phyloP scores from a whole-genome alignment of 495 filamentous ascomycete species.

The Xylaria intraflava region DNA sequence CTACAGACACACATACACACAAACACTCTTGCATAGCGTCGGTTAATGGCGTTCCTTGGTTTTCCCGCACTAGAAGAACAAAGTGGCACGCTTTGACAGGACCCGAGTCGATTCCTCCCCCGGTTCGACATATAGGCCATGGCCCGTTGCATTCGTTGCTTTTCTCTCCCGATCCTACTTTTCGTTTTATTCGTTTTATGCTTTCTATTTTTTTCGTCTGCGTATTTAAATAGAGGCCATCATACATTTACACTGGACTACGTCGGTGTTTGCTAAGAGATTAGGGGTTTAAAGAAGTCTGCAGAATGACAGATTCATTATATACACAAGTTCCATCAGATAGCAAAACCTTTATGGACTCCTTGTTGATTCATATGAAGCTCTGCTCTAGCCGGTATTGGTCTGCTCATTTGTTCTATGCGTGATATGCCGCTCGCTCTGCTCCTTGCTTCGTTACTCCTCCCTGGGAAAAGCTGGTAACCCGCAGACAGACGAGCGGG shows the following conservation, averaged over 20 bases:
- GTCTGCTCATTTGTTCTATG: too few relatives aligned
- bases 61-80: slow-evolving; percentile 3
- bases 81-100: not conserved
- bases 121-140: not conserved
- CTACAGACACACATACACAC: slow-evolving; percentile 1
- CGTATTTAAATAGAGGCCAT: too few relatives aligned
- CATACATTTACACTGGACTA: not conserved
- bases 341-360: too few relatives aligned
- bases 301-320: too few relatives aligned
- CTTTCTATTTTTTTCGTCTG: not conserved
- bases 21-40: slow-evolving; percentile 14
- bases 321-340: not conserved
- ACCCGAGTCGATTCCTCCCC: too few relatives aligned
- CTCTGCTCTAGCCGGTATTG: too few relatives aligned
- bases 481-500: too few relatives aligned
- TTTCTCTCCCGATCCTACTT: not conserved
- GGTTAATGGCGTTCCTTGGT: slow-evolving; percentile 9
- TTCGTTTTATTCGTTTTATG: not conserved
- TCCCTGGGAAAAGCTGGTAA: too few relatives aligned
- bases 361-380: too few relatives aligned
- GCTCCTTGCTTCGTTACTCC: too few relatives aligned
- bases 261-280: not conserved
- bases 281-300: not conserved
- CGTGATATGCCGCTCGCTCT: too few relatives aligned
- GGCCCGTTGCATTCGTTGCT: too few relatives aligned